Base-by-base conservation (phyloP, 331 rosid genomes). In the Prunus yedoensis region DNA sequence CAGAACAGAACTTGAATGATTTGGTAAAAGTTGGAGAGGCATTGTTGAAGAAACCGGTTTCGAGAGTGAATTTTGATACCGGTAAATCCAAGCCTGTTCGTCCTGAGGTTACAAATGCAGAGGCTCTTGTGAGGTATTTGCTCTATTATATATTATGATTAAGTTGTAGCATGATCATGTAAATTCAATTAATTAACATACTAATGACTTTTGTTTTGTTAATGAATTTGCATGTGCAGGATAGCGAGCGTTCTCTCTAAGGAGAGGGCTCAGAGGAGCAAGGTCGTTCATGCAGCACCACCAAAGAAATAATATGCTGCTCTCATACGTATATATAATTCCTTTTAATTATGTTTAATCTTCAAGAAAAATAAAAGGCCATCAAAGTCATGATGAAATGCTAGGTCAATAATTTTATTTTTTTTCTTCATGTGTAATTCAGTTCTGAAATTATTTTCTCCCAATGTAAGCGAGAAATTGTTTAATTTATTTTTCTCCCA, bases 1-100 rank as follows among this genome's bases (percentile, higher is more conserved):
- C 85, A 0, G 1, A 20, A n/a, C 72, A 66, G 32, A 81, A 81
- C 67, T 41, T 81, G 38, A 50, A 72, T 2, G 30, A 67, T 23
- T 67, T 81, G 28, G 81, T 77, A 20, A 43, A 67, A 35, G 41
- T 77, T 28, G 85, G 85, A 10, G 78, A 71, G 65, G 58, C 66
- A 10, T 68, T 81, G 75, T 58, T 81, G 45, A 77, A 67, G 78
- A 81, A 81, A 43, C 75, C 78, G 0, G 79, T 73, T 41, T 66
- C 82, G 12, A 57, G 21, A n/a, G 62, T 77, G 8, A 68, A 81
- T 35, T 60, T 81, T 38, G 68, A 81, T 28, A 73, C 60, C 0
- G 73, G 73, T 25, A 20, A 27, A 11, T 38, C 11, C 25, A 70
- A 81, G 62, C 75, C 76, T 2, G 18, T 49, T 52, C 72, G 50